Conservation (phyloP, 257 asterid species). For the Euphrasia confusa region DNA sequence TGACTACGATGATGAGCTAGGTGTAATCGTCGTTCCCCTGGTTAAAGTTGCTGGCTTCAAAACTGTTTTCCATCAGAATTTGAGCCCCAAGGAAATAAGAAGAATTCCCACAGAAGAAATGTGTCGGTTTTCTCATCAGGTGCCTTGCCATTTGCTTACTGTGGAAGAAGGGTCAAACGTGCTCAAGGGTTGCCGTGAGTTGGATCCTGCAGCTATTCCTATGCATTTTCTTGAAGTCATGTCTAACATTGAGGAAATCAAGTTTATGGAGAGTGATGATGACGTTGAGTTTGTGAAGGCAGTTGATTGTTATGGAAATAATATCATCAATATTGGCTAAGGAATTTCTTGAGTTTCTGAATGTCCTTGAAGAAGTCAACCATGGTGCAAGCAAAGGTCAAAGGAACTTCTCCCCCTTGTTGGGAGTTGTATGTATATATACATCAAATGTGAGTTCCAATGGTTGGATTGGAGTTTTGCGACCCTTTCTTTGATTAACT, state of each 20-base stretch:
- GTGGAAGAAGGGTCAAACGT: slow-evolving; percentile 39
- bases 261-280: slow-evolving; percentile 32
- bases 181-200: slow-evolving; percentile 49
- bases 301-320: slow-evolving; percentile 26
- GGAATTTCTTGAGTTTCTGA: slow-evolving; percentile 28
- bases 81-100: slow-evolving; percentile 42
- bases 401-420: slow-evolving; percentile 3
- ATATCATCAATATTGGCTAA: slow-evolving; percentile 23
- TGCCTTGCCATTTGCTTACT: slow-evolving; percentile 50
- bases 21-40: slow-evolving; percentile 52
- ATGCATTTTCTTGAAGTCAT: slow-evolving; percentile 47
- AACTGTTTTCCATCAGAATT: slow-evolving; percentile 55
- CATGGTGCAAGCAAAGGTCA: background rate
- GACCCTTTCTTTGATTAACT: background rate
- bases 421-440: slow-evolving; percentile 31
- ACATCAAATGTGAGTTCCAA: background rate
- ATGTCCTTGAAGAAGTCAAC: slow-evolving; percentile 8
- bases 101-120: slow-evolving; percentile 61
- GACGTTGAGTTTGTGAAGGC: slow-evolving; percentile 31
- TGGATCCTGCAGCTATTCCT: slow-evolving; percentile 70
- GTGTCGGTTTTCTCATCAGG: slow-evolving; percentile 65
- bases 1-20: slow-evolving; percentile 57
- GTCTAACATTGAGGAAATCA: slow-evolving; percentile 32
- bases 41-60: slow-evolving; percentile 62
- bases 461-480: slow-evolving; percentile 15